These are phyloP conservation scores for Aureobasidium subglaciale DNA, from an alignment of 2,329 filamentous ascomycete genomes.

Conservation along the genomic window DNA sequence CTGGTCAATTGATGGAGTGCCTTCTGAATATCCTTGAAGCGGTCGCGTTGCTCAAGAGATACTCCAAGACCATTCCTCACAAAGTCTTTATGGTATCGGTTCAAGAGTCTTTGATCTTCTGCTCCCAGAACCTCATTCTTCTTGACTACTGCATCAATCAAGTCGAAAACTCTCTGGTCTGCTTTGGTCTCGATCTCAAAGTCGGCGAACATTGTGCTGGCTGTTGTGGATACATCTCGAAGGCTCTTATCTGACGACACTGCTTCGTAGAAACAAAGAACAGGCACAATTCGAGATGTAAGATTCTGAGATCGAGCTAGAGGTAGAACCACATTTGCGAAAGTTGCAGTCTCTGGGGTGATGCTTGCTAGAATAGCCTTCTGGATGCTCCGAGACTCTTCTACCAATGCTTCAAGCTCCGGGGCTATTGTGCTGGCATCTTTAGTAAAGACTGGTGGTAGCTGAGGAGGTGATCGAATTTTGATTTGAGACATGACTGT, in stretches of 20 bases:
- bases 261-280: constrained; percentile 47
- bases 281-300: constrained; percentile 46
- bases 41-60: constrained; percentile 62
- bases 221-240: constrained; percentile 43
- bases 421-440: constrained; percentile 61
- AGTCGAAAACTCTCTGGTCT: constrained; percentile 70
- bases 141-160: constrained; percentile 43
- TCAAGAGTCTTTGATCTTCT: constrained; percentile 62
- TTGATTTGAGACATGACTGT: not conserved
- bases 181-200: constrained; percentile 71
- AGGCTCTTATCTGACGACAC: constrained; percentile 42
- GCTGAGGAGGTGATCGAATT: constrained; percentile 55
- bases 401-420: constrained; percentile 48
- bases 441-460: constrained; percentile 68
- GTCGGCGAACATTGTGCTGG: constrained; percentile 50
- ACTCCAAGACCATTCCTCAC: constrained; percentile 68
- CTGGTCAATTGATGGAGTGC: constrained; percentile 66
- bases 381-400: constrained; percentile 35
- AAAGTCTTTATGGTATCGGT: constrained; percentile 71
- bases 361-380: constrained; percentile 60
- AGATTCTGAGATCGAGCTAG: constrained; percentile 57
- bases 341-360: constrained; percentile 47
- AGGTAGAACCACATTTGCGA: constrained; percentile 55
- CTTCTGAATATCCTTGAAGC: constrained; percentile 84
- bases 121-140: constrained; percentile 54